These are phyloP conservation scores for Arthrobotrys conoides DNA, from an alignment of 2,329 filamentous ascomycete genomes.

Conservation along the genomic window DNA sequence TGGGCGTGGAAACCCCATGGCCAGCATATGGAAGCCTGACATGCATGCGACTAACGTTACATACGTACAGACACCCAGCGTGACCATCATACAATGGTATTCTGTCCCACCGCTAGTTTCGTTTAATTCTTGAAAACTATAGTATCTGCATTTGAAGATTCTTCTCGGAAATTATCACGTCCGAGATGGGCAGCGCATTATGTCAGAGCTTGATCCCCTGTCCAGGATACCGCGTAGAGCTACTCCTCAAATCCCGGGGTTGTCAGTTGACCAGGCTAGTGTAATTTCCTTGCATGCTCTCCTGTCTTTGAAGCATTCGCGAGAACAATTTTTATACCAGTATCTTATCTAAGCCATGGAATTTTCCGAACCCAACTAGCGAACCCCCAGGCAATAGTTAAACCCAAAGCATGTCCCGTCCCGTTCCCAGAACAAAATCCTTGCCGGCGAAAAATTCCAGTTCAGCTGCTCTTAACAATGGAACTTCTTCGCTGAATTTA, in stretches of 20 bases:
- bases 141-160: constrained; percentile 20
- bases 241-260: constrained; percentile 15
- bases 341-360: constrained; percentile 43
- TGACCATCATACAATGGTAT: constrained; percentile 30
- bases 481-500: constrained; percentile 6
- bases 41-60: constrained; percentile 48
- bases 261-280: constrained; percentile 20
- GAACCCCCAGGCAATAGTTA: constrained; percentile 32
- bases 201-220: constrained; percentile 19
- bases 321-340: constrained; percentile 24
- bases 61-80: constrained; percentile 43
- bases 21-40: constrained; percentile 27
- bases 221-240: constrained; percentile 1
- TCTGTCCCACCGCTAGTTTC: constrained; percentile 36
- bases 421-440: constrained; percentile 39
- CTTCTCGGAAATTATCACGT: constrained; percentile 38
- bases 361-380: constrained; percentile 45
- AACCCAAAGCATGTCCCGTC: constrained; percentile 23
- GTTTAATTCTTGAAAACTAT: background rate
- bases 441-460: constrained; percentile 1
- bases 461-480: constrained; percentile 18
- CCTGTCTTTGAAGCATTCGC: constrained; percentile 23
- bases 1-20: constrained; percentile 2
- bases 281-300: constrained; percentile 11
- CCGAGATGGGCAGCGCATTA: constrained; percentile 18